phyloP scores from a whole-genome alignment of 1,284 basidiomycete genomes.

The Malassezia globosa region DNA sequence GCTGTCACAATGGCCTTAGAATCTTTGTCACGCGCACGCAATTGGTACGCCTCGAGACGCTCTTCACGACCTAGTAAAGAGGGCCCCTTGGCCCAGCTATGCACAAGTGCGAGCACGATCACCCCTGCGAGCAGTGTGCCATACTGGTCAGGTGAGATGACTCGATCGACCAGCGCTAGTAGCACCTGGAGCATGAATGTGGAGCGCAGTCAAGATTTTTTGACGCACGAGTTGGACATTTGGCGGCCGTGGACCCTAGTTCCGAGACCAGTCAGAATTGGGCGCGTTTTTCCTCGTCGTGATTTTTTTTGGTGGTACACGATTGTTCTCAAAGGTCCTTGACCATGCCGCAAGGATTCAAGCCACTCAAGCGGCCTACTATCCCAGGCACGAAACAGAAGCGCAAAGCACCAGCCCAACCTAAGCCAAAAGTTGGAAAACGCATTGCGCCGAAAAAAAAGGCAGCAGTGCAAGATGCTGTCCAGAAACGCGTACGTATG shows the following conservation, averaged over 20 bases:
- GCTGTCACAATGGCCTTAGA: conserved; percentile 5
- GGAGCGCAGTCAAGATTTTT: no score
- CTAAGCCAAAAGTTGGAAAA: conserved; percentile 8
- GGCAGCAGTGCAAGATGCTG: conserved; percentile 7
- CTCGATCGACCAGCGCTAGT: conserved; percentile 16
- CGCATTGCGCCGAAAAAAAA: conserved; percentile 14
- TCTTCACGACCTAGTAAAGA: conserved; percentile 24
- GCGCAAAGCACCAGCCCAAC: background rate
- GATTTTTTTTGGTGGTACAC: no score
- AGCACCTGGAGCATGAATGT: conserved; percentile 35
- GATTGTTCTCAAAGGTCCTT: no score
- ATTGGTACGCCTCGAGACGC: conserved; percentile 1
- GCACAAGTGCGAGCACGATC: conserved; percentile 21
- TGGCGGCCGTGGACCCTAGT: no score
- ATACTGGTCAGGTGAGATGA: conserved; percentile 24
- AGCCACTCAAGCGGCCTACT: conserved; percentile 10
- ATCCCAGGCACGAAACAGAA: background rate
- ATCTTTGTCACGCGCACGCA: background rate
- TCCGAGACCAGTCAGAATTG: no score
- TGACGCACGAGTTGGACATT: background rate
- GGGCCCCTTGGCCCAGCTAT: conserved; percentile 27
- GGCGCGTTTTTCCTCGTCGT: background rate
- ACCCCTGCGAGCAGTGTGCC: conserved; percentile 18
- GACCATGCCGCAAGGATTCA: conserved; percentile 17
- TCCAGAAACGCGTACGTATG: conserved; percentile 13